These are phyloP conservation scores for Leishmania aethiopica DNA, from an alignment of 208 protist species.

Conservation along the genomic window DNA sequence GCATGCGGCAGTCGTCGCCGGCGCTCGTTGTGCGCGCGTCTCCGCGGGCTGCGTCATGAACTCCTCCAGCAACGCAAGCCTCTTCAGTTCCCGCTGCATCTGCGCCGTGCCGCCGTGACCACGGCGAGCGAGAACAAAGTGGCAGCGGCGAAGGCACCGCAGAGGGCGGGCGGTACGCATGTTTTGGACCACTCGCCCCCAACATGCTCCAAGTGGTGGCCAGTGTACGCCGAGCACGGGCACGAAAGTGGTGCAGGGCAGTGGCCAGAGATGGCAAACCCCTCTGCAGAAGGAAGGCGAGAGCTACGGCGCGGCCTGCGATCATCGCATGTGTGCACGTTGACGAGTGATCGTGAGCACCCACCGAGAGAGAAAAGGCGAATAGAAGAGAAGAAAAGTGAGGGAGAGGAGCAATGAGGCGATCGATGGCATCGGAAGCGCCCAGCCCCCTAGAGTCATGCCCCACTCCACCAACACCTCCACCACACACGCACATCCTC, in stretches of 20 bases:
- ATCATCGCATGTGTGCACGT: not conserved
- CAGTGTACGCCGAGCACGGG: not conserved
- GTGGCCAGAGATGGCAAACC: not conserved
- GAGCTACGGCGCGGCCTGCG: not conserved
- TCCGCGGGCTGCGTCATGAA: slow-evolving; percentile 12
- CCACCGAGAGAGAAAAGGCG: not conserved
- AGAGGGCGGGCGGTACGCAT: slow-evolving; percentile 5
- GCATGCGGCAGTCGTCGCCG: not conserved
- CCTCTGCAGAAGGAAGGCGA: not conserved
- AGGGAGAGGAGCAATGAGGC: not conserved
- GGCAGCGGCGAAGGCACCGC: not conserved
- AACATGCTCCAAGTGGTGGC: not conserved
- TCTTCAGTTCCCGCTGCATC: slow-evolving; percentile 26
- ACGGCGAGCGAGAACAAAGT: slow-evolving; percentile 17
- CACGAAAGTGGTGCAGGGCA: not conserved
- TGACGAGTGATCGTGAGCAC: not conserved
- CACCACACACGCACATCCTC: not conserved
- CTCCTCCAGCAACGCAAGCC: slow-evolving; percentile 36
- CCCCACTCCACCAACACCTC: not conserved
- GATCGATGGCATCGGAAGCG: not conserved
- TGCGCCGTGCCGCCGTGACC: slow-evolving; percentile 37
- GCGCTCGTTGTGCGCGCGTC: slow-evolving; percentile 6
- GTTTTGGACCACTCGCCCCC: no score
- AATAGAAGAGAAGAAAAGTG: not conserved
- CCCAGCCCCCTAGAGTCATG: not conserved